Evolutionary conservation across 345 rosid species (phyloP), one percentile per base, ranked within the genome.

Genomic region (Linum tenue): DNA sequence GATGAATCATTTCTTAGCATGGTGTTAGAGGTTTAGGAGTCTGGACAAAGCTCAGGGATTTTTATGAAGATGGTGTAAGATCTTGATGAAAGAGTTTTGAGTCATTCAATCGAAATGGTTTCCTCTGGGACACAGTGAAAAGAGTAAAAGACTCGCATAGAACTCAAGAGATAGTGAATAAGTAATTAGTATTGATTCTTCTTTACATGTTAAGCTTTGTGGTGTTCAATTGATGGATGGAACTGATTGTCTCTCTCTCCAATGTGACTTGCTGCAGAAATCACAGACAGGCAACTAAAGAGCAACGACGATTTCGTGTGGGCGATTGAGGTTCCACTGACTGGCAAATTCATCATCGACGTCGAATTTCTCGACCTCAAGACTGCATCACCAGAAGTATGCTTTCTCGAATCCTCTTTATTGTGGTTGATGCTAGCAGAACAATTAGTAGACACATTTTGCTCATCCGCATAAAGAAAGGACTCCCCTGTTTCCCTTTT

Each of bases 361-460:
- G 86, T 92, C 5, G 99, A 92, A 67, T 92, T 92, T 64, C 86
- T 90, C 39, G 95, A 92, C 68, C 78, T 92, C 50, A 92, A 92
- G 75, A 78, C 80, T 64, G 74, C 85, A 65, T 80, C 95, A 69
- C 84, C 83, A 59, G 78, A 77, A 64, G 96, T 92, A 76, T 69
- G 91, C 68, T 43, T 69, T 70, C 50, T 56, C 44, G 31, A 22
- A 22, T 22, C 5, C 58, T 60, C 56, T 43, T 31, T 56, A 8
- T 64, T 62, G 41, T 5, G 50, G 9, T 43, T 43, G 10, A 7
- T 2, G 6, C 50, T 43, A 43, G 50, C 6, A 43, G 6, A 1
- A 43, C 10, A 11, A 43, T 43, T 43, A 7, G 6, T 43, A 43
- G 50, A 11, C 6, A 7, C 6, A 4, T 43, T 43, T 7, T 5